These are phyloP conservation scores for Pseudonitzschia multiseries DNA, from an alignment of 108 stramenopile species.

Conservation along the genomic window DNA sequence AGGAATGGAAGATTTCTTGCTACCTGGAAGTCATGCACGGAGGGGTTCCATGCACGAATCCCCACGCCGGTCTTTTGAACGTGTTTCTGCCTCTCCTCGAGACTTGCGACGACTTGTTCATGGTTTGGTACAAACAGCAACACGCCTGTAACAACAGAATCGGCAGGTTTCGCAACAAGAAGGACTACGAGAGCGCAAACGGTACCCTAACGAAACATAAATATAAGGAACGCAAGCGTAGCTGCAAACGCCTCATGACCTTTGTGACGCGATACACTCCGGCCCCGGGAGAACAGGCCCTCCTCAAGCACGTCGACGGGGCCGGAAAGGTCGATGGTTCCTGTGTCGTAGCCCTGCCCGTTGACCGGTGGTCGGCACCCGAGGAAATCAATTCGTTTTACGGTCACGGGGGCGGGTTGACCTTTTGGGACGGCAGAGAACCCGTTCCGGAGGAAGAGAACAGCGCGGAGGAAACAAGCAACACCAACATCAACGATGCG, in stretches of 20 bases:
- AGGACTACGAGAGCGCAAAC: conserved; percentile 30
- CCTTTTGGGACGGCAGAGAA: conserved; percentile 86
- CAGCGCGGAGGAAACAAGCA: neutral
- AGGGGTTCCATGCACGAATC: conserved; percentile 82
- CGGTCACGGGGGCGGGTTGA: conserved; percentile 82
- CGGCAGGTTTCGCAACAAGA: conserved; percentile 1
- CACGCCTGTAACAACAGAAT: conserved; percentile 62
- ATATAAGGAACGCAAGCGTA: conserved; percentile 17
- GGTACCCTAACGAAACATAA: conserved; percentile 11
- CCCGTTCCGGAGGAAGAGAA: neutral
- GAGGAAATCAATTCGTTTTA: conserved; percentile 68
- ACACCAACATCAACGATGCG: neutral
- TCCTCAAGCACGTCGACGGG: conserved; percentile 87
- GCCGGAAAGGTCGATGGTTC: conserved; percentile 89
- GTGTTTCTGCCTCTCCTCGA: conserved; percentile 66
- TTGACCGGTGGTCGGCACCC: conserved; percentile 79
- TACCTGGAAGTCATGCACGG: conserved; percentile 90
- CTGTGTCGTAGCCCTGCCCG: conserved; percentile 82
- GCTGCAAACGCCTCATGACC: conserved; percentile 78
- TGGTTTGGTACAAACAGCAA: conserved; percentile 83
- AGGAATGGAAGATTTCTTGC: conserved; percentile 88
- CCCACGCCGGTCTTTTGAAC: conserved; percentile 46
- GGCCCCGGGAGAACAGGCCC: conserved; percentile 81
- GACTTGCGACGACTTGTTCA: conserved; percentile 70
- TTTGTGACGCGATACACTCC: conserved; percentile 91